A percentile compares a stretch with the other conserved stretches of the same genome.
These are phyloP conservation scores for Proteromonas lacertae DNA, from an alignment of 352 stramenopile species.

Conservation along the genomic window DNA sequence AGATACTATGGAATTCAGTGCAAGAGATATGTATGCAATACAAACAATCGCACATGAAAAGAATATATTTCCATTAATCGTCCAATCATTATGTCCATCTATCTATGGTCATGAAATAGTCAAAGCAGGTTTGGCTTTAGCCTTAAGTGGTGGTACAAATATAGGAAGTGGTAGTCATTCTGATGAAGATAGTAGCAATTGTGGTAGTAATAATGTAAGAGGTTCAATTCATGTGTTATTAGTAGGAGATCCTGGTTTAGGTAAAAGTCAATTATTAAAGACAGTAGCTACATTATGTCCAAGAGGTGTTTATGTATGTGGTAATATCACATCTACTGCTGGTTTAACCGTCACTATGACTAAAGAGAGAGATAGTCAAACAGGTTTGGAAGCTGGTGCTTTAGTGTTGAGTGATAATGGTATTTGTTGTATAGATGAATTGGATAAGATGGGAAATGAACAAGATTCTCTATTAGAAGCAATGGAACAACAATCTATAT, in stretches of 20 bases:
- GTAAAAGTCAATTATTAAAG: conserved; percentile 39
- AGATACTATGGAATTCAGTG: too few relatives aligned
- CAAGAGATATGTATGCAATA: too few relatives aligned
- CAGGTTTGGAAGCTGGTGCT: conserved; percentile 16
- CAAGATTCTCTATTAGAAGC: conserved; percentile 66
- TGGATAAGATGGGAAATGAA: conserved; percentile 78
- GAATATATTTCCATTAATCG: too few relatives aligned
- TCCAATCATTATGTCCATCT: conserved; percentile 60
- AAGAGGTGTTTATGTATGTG: conserved; percentile 74
- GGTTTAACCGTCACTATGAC: conserved; percentile 75
- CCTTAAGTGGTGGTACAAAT: conserved; percentile 55
- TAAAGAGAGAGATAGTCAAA: conserved; percentile 57
- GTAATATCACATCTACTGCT: conserved; percentile 71
- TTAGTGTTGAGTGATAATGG: conserved; percentile 57
- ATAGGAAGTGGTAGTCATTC: neutral
- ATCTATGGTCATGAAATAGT: conserved; percentile 90
- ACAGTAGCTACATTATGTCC: conserved; percentile 48
- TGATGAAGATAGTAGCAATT: conserved; percentile 2
- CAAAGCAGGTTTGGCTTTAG: conserved; percentile 75
- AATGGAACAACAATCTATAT: conserved; percentile 88
- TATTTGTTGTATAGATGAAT: conserved; percentile 87
- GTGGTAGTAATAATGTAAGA: conserved; percentile 18
- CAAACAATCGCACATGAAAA: too few relatives aligned
- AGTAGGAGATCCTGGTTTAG: conserved; percentile 68
- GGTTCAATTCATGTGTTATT: conserved; percentile 72